Conservation (phyloP, 805 yeast genomes). For the Torulaspora indica region DNA sequence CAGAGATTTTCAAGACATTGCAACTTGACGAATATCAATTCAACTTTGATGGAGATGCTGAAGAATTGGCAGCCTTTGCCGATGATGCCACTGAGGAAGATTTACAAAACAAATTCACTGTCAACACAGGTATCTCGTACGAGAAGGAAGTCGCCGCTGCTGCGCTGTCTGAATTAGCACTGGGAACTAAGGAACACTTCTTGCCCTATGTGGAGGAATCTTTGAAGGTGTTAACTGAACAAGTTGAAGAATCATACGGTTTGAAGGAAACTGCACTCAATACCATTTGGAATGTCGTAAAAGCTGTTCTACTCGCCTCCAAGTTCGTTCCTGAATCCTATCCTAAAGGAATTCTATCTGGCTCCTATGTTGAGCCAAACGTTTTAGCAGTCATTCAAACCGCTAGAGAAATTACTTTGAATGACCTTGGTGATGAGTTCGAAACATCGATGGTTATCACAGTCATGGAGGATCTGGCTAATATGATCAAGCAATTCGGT, state of each 20-base stretch:
- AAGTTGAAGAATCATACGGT: conserved; percentile 82
- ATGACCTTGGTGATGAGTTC: conserved; percentile 67
- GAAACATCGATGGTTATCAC: conserved; percentile 78
- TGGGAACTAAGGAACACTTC: conserved; percentile 79
- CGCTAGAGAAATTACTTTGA: conserved; percentile 63
- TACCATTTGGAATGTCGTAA: conserved; percentile 77
- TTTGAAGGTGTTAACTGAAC: conserved; percentile 57
- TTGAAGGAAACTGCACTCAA: conserved; percentile 81
- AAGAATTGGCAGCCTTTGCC: conserved; percentile 39
- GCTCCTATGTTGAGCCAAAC: conserved; percentile 54
- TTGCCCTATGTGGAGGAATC: conserved; percentile 71
- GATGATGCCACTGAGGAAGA: conserved; percentile 57
- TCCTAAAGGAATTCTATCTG: conserved; percentile 61
- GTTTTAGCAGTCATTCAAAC: conserved; percentile 56
- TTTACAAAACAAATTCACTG: conserved; percentile 66
- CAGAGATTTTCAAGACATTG: conserved; percentile 76
- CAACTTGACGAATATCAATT: conserved; percentile 81
- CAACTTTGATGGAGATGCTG: conserved; percentile 52
- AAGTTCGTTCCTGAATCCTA: conserved; percentile 46
- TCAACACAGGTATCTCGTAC: conserved; percentile 90
- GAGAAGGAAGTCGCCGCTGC: conserved; percentile 95
- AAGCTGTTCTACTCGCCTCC: conserved; percentile 55
- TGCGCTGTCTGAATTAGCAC: conserved; percentile 81
- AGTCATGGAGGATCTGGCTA: conserved; percentile 68
- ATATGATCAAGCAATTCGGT: conserved; percentile 66